Conservation (phyloP, 305 asterid genomes). For the Ilex paraguariensis region DNA sequence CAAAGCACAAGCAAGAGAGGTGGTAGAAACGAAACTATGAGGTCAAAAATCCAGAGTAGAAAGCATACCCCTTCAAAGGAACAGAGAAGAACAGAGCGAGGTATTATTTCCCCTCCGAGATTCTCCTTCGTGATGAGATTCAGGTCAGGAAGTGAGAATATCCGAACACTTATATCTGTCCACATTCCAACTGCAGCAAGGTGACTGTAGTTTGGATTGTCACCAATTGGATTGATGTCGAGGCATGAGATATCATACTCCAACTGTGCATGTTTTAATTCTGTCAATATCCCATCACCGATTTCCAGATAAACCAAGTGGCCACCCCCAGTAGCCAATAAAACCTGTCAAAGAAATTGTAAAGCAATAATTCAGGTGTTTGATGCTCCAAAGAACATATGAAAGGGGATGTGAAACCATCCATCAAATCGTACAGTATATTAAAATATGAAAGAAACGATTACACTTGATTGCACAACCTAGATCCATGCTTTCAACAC, state of each 20-base stretch:
- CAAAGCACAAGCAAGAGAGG: neutral
- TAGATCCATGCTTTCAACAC: too few species aligned
- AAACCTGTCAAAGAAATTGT: conserved; percentile 45
- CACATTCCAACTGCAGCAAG: conserved; percentile 94
- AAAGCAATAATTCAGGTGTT: conserved; percentile 8
- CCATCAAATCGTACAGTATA: too few species aligned
- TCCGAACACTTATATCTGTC: conserved; percentile 81
- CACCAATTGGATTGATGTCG: conserved; percentile 89
- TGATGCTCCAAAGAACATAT: neutral
- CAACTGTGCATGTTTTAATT: conserved; percentile 60
- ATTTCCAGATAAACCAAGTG: conserved; percentile 84
- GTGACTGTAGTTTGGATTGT: conserved; percentile 61
- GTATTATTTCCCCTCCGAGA: conserved; percentile 91
- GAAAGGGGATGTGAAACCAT: too few species aligned
- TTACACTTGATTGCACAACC: too few species aligned
- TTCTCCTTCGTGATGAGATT: conserved; percentile 67
- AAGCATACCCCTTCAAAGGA: conserved; percentile 83
- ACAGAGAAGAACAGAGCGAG: conserved; percentile 89
- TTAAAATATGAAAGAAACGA: too few species aligned
- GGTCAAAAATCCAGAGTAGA: conserved; percentile 12
- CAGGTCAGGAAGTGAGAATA: conserved; percentile 82
- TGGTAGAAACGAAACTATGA: neutral
- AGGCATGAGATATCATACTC: conserved; percentile 89
- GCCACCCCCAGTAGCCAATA: conserved; percentile 94
- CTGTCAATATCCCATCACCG: conserved; percentile 73